Evolutionary conservation across 2,329 filamentous ascomycete genomes (phyloP), one percentile per base, ranked within the genome.

Genomic region (Thielaviopsis populi): DNA sequence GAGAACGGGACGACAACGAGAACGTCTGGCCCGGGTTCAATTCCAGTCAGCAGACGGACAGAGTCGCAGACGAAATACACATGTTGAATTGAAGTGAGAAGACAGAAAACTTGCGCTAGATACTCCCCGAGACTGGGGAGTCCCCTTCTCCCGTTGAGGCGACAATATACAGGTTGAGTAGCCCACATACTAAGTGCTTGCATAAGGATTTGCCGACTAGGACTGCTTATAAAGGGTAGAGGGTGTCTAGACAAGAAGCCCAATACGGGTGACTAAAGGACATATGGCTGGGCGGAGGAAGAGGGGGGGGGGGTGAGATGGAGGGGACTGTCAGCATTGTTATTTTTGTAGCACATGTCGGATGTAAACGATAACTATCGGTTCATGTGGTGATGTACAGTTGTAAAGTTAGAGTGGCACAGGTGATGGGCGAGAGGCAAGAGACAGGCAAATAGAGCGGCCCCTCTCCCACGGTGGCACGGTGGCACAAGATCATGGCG

Each of bases 131-230:
- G 4, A 4, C 15, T 46, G 42, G 42, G 17, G 6, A 37, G 33
- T 37, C 33, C 8, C 30, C 27, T 30, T 33, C 24, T 56, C 27
- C 33, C 33, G 10, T 37, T 5, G 33, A 4, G 33, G 6, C 33
- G 3, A 33, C 30, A 33, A 11, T 56, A 56, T 4, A 24, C 13
- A 19, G 24, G 30, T 3, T 1, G 27, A 5, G 15, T 37, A 15
- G 53, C n/a, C 37, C 22, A 11, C 22, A 41, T 22, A 37, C 42
- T 64, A 61, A 65, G 63, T 65, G 63, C 53, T 41, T 65, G 63
- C 63, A 65, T 65, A 59, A 65, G 63, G 63, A 62, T 65, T 62
- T 65, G 27, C 63, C 59, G 63, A 59, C 53, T 62, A 33, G 53
- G 19, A 63, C 59, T 13, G 56, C 33, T 41, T 30, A 59, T 48